These are phyloP conservation scores for Filobasidium uniguttulatum DNA, from an alignment of 1,284 basidiomycete genomes.

Conservation along the genomic window DNA sequence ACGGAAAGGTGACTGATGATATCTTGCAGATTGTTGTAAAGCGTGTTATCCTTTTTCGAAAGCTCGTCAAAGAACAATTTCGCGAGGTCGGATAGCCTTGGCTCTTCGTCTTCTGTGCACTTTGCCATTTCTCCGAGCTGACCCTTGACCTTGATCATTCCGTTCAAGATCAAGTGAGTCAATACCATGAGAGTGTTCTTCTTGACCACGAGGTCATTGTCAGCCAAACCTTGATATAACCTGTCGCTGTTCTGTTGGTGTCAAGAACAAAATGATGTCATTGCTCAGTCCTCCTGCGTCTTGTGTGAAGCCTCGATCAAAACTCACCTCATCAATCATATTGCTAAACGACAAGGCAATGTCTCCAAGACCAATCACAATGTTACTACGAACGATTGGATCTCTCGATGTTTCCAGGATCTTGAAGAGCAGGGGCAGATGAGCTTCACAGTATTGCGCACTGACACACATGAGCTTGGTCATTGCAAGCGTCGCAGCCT, in stretches of 20 bases:
- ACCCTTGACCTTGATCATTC: constrained; percentile 99
- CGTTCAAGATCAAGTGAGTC: constrained; percentile 92
- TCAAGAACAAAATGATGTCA: not conserved
- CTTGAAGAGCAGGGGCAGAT: constrained; percentile 80
- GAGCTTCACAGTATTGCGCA: constrained; percentile 79
- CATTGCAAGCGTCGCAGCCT: constrained; percentile 74
- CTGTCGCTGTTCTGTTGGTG: constrained; percentile 61
- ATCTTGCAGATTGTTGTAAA: constrained; percentile 96
- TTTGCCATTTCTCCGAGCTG: constrained; percentile 99
- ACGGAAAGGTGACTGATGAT: constrained; percentile 89
- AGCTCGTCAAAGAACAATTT: constrained; percentile 95
- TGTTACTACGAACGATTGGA: constrained; percentile 79
- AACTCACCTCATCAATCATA: constrained; percentile 70
- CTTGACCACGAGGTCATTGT: constrained; percentile 78
- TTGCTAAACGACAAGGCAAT: constrained; percentile 93
- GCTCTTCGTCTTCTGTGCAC: constrained; percentile 87
- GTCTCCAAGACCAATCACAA: constrained; percentile 93
- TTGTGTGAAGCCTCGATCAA: not conserved
- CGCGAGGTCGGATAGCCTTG: constrained; percentile 77
- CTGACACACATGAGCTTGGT: constrained; percentile 96
- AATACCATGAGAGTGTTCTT: constrained; percentile 99
- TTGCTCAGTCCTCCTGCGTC: too few species aligned
- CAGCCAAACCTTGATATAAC: constrained; percentile 83
- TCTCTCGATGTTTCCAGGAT: constrained; percentile 83
- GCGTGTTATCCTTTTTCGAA: constrained; percentile 91